Conservation (phyloP, 345 rosid genomes). For the Hypericum perforatum region DNA sequence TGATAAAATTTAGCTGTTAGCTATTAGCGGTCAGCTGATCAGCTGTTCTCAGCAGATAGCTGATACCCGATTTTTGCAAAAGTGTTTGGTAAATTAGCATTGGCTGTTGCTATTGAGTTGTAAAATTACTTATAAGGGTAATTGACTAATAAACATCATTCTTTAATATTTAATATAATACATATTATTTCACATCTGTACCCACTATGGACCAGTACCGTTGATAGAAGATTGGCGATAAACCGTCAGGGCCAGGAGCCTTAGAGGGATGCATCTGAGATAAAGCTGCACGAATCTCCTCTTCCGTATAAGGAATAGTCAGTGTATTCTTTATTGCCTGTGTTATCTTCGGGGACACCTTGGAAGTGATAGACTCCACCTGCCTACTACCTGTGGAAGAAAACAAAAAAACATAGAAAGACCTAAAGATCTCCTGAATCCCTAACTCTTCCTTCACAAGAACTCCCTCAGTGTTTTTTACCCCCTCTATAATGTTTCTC, state of each 20-base stretch:
- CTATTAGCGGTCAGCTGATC: no score
- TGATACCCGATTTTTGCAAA: not conserved
- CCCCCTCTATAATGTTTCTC: not conserved
- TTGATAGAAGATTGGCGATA: not conserved
- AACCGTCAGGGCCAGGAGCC: not conserved
- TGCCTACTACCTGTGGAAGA: not conserved
- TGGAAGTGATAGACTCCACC: not conserved
- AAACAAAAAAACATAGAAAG: not conserved
- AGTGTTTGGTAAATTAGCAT: no score
- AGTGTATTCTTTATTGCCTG: not conserved
- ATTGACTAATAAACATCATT: no score
- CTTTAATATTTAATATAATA: not conserved
- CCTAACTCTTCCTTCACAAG: not conserved
- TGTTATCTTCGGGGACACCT: not conserved
- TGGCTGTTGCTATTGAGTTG: no score
- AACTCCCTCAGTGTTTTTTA: not conserved
- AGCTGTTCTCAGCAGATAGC: no score
- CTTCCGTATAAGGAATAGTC: not conserved
- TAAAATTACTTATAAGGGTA: no score
- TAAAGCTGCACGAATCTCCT: not conserved
- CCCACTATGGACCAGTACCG: not conserved
- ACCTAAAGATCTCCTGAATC: not conserved
- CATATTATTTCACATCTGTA: no score
- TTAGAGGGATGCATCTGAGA: not conserved
- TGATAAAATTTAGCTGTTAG: no score